Evolutionary conservation across 768 basidiomycete species (phyloP), one percentile per base, ranked within the genome.

Genomic region (Pulveroboletus sp.): DNA sequence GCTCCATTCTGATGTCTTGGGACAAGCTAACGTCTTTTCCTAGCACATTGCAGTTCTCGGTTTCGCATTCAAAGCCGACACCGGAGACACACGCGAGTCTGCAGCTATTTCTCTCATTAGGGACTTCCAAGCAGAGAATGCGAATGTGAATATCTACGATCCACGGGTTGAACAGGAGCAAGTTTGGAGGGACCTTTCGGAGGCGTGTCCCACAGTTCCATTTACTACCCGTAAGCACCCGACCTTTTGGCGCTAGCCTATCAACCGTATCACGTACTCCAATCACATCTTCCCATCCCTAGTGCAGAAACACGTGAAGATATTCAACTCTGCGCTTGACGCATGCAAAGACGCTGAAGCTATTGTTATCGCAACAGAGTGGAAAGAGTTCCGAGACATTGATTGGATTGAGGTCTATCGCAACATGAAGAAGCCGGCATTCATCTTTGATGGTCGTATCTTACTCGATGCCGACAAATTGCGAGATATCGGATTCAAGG

Each of bases 51-150:
- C 96, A 39, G 89, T 99, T 40, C 84, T 99, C 38, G 95, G 95
- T 10, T 99, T 97, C 69, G 96, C 95, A 4, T 97, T 97, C 85
- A 97, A 97, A 77, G 95, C 96, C 38, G 94, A 98, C 69, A 99
- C 96, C 11, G 96, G 96, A 52, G 96, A 99, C 68, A 99, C 96
- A 35, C 93, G 96, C 69, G 96, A 98, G 74, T 94, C 93, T 3
- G 85, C 96, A 27, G 82, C 96, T 15, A 97, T 97, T 71, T 87
- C 91, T 28, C 82, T 99, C 57, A 86, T 95, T 73, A 85, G 83
- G 59, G 86, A 97, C 76, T 99, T 99, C 83, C 79, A 84, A 59
- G 80, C 81, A 36, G 96, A 99, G 73, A 83, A 81, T 59, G 94
- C 96, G 10, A 70, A 82, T 42, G 78, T 99, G 61, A 85, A 82